These are phyloP conservation scores for Phytophthora citricola DNA, from an alignment of 352 stramenopile genomes.

Conservation along the genomic window DNA sequence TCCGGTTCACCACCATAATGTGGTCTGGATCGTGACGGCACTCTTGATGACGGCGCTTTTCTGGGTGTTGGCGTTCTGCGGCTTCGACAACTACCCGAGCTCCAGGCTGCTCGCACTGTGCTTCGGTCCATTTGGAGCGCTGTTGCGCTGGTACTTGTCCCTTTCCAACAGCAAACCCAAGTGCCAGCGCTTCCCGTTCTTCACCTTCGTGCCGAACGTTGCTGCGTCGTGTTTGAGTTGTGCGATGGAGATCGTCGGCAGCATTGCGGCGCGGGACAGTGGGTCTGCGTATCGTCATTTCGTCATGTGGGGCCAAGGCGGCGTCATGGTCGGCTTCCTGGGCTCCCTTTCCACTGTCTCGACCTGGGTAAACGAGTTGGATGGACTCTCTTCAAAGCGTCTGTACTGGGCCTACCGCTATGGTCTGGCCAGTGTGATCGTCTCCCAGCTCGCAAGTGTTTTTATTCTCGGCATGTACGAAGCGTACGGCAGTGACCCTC, in stretches of 20 bases:
- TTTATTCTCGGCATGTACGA: conserved; percentile 63
- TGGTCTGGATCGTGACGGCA: conserved; percentile 31
- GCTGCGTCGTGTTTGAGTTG: conserved; percentile 59
- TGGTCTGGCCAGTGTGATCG: conserved; percentile 49
- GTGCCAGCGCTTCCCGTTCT: conserved; percentile 68
- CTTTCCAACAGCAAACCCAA: conserved; percentile 52
- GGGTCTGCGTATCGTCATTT: conserved; percentile 44
- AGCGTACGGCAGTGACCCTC: conserved; percentile 45
- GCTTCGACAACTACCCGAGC: conserved; percentile 55
- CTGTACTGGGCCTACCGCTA: conserved; percentile 66
- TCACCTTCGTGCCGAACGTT: conserved; percentile 72
- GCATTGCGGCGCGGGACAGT: conserved; percentile 33
- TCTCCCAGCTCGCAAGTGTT: conserved; percentile 63
- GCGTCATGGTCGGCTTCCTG: conserved; percentile 56
- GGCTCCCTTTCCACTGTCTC: conserved; percentile 79
- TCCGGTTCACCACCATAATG: conserved; percentile 38
- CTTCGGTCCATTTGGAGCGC: conserved; percentile 62
- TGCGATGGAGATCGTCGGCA: conserved; percentile 50
- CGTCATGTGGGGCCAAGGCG: conserved; percentile 54
- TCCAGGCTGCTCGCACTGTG: conserved; percentile 61
- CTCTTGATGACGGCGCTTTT: conserved; percentile 42
- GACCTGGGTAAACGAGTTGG: conserved; percentile 70
- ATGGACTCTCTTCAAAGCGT: conserved; percentile 51
- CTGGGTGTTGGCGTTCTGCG: conserved; percentile 55
- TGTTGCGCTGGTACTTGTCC: conserved; percentile 66